phyloP scores from a whole-genome alignment of 257 asterid species.

The Fraxinus americana region DNA sequence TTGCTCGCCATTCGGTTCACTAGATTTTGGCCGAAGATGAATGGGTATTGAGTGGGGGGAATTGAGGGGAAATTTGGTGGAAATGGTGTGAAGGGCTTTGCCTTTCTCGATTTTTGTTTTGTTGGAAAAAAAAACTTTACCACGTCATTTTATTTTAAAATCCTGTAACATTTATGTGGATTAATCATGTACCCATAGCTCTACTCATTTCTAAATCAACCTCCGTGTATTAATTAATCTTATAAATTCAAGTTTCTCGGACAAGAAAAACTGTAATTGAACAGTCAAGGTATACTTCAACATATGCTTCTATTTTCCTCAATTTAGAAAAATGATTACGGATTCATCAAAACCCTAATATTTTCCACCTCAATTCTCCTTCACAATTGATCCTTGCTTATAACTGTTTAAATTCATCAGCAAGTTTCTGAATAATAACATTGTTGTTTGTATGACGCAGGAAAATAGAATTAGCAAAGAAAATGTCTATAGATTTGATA shows the following conservation, averaged over 20 bases:
- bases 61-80: no score
- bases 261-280: background rate
- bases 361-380: conserved; percentile 5
- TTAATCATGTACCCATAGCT: no score
- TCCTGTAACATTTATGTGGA: no score
- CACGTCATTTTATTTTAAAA: no score
- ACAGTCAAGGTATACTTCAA: conserved; percentile 13
- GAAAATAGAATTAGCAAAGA: background rate
- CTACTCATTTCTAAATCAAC: background rate
- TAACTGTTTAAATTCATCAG: conserved; percentile 5
- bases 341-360: conserved; percentile 32
- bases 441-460: background rate
- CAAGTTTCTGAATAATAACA: background rate
- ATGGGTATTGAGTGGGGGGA: no score
- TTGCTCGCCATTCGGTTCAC: no score
- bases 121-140: no score
- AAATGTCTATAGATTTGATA: conserved; percentile 71
- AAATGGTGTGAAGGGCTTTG: no score
- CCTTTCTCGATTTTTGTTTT: no score
- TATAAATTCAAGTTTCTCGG: background rate
- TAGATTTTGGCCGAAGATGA: no score
- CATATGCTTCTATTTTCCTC: background rate
- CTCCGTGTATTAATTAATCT: background rate
- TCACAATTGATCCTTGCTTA: background rate
- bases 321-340: background rate